Base-by-base conservation (phyloP, 495 filamentous ascomycete species). In the Hamigera avellanea region DNA sequence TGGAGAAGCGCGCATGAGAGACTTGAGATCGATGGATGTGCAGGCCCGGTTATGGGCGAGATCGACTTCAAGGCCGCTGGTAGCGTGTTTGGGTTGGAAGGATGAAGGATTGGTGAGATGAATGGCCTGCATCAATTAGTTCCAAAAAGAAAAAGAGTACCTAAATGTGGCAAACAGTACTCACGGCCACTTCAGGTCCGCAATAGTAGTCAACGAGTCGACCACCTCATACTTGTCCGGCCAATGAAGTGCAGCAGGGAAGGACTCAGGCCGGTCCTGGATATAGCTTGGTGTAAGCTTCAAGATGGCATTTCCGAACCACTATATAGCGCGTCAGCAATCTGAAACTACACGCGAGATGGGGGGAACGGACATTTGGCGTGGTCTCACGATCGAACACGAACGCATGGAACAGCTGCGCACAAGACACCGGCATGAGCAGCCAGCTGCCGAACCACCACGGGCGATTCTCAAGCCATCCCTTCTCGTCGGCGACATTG, bases 371-470 rank as follows among this genome's bases (percentile, higher is more conserved):
- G 50, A 73, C 73, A 52, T 61, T 65, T 0, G 89, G 88, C 42
- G 88, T 84, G 52, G 80, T 84, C 48, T 95, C 88, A 33, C 83
- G 72, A 53, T 96, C 88, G 64, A 95, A 96, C 19, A 95, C 75
- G 56, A 87, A 83, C 2, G 89, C 80, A 57, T 95, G 86, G 35
- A 95, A 65, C 35, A 98, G 67, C 61, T 96, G 91, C 21, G 87
- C 91, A 50, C 77, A 84, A 9, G 86, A 79, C n/a, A 93, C 50
- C 0, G 91, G 91, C 71, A 95, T 88, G 48, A 96, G 61, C 70
- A 96, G 66, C 89, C 89, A 96, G 52, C 86, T 93, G 15, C 89
- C 91, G 67, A 86, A 89, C 91, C 91, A 98, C 75, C 72, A 72
- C 6, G 86, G 82, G 42, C 73, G 64, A 28, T 78, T 70, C 64